phyloP scores from a whole-genome alignment of 2,329 filamentous ascomycete genomes.

The Botrytis hyacinthi region DNA sequence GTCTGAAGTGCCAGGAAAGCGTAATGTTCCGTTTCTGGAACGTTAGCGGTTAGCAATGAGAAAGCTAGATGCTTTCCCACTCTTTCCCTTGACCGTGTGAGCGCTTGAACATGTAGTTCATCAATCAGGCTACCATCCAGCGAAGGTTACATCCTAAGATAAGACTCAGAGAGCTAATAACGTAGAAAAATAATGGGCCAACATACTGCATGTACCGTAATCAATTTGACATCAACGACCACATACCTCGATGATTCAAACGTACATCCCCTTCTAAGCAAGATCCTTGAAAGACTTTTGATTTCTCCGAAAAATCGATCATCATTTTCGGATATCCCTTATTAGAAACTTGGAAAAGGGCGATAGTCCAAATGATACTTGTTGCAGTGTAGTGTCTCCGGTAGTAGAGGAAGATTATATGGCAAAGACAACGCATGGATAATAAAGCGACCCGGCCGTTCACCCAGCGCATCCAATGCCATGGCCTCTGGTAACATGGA shows the following conservation, averaged over 20 bases:
- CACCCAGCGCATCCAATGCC: slow-evolving; percentile 27
- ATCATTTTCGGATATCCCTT: slow-evolving; percentile 4
- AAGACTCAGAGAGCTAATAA: background rate
- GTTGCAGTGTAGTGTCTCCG: slow-evolving; percentile 3
- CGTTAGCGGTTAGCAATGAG: background rate
- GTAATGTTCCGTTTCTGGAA: slow-evolving; percentile 11
- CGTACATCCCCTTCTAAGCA: too few relatives aligned
- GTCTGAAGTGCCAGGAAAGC: background rate
- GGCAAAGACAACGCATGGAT: slow-evolving; percentile 22
- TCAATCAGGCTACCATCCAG: background rate
- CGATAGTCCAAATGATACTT: slow-evolving; percentile 1
- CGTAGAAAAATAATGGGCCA: background rate
- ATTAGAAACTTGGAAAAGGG: background rate
- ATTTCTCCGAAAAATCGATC: background rate
- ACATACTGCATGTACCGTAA: background rate
- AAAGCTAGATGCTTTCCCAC: slow-evolving; percentile 1
- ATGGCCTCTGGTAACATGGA: slow-evolving; percentile 25
- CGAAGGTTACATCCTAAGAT: too few relatives aligned
- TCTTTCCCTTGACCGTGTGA: background rate
- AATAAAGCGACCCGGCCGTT: slow-evolving; percentile 15
- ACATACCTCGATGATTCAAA: background rate
- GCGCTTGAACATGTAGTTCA: slow-evolving; percentile 9
- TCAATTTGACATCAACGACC: background rate
- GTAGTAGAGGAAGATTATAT: slow-evolving; percentile 5
- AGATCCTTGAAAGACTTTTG: background rate